A percentile compares a stretch with the other conserved stretches of the same genome.
Evolutionary conservation across 495 filamentous ascomycete genomes (phyloP).

Genomic region (Sabuloglossum arenarium): DNA sequence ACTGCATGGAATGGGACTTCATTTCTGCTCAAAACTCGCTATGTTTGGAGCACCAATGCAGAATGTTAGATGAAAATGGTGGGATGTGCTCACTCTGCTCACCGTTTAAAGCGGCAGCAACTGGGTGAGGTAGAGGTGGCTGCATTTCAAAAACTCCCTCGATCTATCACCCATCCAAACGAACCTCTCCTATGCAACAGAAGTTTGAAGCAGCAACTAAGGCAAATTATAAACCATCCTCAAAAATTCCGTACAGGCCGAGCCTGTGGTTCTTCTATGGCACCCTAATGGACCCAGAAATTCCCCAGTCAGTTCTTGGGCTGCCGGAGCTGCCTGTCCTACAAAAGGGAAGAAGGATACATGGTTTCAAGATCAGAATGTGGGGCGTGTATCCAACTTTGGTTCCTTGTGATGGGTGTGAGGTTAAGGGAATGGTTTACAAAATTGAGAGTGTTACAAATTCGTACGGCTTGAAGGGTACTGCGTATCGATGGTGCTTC

Average conservation of each 20-base stretch:
- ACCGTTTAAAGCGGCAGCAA: too few relatives aligned
- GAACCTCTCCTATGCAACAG: neutral
- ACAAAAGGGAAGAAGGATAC: neutral
- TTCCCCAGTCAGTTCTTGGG: neutral
- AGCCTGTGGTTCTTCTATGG: neutral
- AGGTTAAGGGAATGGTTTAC: neutral
- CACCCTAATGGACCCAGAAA: neutral
- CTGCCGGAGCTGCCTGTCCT: neutral
- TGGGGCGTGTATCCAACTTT: neutral
- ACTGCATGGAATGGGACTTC: too few relatives aligned
- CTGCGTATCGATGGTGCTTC: neutral
- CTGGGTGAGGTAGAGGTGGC: too few relatives aligned
- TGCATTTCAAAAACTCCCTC: too few relatives aligned
- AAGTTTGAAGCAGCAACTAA: neutral
- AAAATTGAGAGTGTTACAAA: neutral
- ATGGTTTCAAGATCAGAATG: neutral
- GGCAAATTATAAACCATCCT: too few relatives aligned
- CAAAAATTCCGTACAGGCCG: neutral
- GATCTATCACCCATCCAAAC: neutral
- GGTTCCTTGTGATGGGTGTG: neutral
- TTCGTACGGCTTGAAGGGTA: neutral
- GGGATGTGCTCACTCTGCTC: too few relatives aligned
- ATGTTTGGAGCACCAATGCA: too few relatives aligned
- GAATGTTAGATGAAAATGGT: too few relatives aligned
- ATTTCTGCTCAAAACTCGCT: too few relatives aligned